A percentile compares a stretch with the other conserved stretches of the same genome.
Evolutionary conservation across 2,329 filamentous ascomycete genomes (phyloP).

Genomic region (Amauroascus niger): DNA sequence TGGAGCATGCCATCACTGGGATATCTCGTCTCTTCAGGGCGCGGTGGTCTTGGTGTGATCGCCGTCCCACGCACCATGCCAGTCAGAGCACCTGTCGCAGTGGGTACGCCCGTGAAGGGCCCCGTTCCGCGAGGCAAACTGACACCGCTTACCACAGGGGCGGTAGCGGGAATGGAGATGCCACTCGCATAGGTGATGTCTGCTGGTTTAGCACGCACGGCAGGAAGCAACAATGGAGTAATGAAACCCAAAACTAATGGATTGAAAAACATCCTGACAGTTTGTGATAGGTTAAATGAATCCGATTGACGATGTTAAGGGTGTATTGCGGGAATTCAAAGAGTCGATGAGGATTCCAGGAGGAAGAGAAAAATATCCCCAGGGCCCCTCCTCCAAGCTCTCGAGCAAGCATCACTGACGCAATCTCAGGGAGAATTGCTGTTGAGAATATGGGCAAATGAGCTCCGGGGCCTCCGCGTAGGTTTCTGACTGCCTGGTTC

Average conservation of each 20-base stretch:
- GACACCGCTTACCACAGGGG: constrained; percentile 10
- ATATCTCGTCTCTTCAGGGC: constrained; percentile 57
- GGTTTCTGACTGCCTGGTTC: constrained; percentile 1
- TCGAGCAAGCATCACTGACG: neutral
- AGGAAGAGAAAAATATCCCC: neutral
- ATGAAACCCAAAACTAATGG: neutral
- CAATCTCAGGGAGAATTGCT: neutral
- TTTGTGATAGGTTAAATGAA: neutral
- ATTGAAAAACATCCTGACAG: constrained; percentile 5
- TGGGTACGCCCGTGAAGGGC: constrained; percentile 55
- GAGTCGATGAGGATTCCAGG: neutral
- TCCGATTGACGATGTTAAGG: neutral
- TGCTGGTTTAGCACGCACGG: constrained; percentile 6
- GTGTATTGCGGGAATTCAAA: neutral
- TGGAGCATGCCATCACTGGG: constrained; percentile 61
- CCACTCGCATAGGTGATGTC: constrained; percentile 15
- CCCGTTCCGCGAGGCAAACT: constrained; percentile 31
- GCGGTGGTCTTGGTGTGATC: constrained; percentile 50
- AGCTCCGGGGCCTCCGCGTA: neutral
- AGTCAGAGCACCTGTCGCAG: constrained; percentile 58
- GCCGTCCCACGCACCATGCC: constrained; percentile 47
- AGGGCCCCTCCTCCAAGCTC: neutral
- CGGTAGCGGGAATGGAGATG: constrained; percentile 12
- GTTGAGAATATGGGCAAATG: neutral
- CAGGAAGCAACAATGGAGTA: neutral